Conservation (phyloP, 768 basidiomycete genomes). For the Tricholoma matsutake region DNA sequence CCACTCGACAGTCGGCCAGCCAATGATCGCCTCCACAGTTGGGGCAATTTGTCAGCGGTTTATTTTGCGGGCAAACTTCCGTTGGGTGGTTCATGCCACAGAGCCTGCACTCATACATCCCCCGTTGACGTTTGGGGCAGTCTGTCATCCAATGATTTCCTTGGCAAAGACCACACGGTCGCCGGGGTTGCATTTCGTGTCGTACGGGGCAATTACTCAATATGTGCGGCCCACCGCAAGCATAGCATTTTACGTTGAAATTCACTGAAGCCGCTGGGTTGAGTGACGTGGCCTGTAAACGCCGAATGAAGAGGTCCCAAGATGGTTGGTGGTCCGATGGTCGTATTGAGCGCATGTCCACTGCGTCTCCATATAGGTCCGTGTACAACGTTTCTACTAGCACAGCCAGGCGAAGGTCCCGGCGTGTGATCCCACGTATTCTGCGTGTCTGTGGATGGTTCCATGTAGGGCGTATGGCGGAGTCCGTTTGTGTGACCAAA, state of each 20-base stretch:
- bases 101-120: neutral
- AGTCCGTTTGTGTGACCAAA: conserved; percentile 24
- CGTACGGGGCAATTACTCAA: neutral
- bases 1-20: conserved; percentile 15
- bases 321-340: neutral
- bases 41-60: conserved; percentile 4
- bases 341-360: neutral
- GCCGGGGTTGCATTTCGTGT: neutral
- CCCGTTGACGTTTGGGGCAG: neutral
- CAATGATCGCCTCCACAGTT: conserved; percentile 19
- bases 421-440: conserved; percentile 43
- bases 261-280: neutral
- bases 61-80: conserved; percentile 2
- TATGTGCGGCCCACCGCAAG: conserved; percentile 4
- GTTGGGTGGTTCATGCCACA: conserved; percentile 8
- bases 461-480: conserved; percentile 14
- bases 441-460: neutral
- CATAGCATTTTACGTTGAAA: neutral
- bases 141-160: neutral
- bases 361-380: neutral
- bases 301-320: neutral
- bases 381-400: conserved; percentile 31
- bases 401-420: conserved; percentile 49
- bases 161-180: neutral
- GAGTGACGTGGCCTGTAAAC: neutral